phyloP scores from a whole-genome alignment of 139 green algal species.

The Pycnococcus provasolii region DNA sequence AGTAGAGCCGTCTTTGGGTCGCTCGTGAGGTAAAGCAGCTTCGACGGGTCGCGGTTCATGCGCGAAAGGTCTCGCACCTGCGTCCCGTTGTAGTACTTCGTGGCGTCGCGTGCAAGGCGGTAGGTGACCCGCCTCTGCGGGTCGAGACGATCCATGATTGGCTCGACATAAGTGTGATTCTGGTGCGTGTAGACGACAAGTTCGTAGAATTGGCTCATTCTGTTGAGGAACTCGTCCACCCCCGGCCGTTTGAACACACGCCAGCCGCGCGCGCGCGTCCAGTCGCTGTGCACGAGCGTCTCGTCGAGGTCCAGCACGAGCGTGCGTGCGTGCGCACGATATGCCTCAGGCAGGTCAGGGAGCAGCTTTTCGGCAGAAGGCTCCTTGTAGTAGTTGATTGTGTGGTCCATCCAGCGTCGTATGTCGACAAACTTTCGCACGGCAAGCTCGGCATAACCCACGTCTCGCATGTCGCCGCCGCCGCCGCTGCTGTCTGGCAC shows the following conservation, averaged over 20 bases:
- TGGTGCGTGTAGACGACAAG: constrained; percentile 85
- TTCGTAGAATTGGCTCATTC: constrained; percentile 82
- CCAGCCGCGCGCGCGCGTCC: constrained; percentile 63
- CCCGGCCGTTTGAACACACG: constrained; percentile 84
- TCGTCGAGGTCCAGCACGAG: constrained; percentile 93
- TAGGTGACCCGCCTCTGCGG: constrained; percentile 56
- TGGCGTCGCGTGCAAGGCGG: constrained; percentile 77
- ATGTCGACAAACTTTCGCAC: background rate
- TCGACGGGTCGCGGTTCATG: constrained; percentile 79
- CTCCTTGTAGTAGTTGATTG: constrained; percentile 15
- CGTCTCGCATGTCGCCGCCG: background rate
- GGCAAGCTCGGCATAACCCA: background rate
- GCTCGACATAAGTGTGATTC: constrained; percentile 31
- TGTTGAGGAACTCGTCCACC: constrained; percentile 74
- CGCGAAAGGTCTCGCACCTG: constrained; percentile 69
- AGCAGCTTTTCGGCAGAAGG: constrained; percentile 65
- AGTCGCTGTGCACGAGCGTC: constrained; percentile 80
- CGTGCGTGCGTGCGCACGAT: constrained; percentile 59
- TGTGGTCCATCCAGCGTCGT: constrained; percentile 7
- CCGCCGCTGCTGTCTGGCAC: background rate
- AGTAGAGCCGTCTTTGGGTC: constrained; percentile 45
- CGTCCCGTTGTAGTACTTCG: constrained; percentile 72
- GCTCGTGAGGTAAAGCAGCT: constrained; percentile 64
- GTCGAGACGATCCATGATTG: constrained; percentile 72
- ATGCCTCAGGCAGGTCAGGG: constrained; percentile 52